phyloP scores from a whole-genome alignment of 495 filamentous ascomycete genomes.

The Daldinia grandis region DNA sequence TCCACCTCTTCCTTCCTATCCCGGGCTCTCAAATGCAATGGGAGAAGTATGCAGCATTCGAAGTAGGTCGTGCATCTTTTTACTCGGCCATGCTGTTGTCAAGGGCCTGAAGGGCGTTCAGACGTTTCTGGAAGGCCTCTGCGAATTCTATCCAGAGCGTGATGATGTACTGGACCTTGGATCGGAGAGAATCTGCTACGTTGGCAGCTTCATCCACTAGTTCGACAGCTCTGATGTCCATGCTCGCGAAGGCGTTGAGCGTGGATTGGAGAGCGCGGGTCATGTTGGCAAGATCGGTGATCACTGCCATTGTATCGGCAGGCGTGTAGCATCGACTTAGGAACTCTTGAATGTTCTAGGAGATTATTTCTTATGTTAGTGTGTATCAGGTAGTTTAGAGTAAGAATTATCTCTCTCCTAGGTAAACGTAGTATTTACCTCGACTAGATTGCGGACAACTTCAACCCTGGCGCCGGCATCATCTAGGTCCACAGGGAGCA shows the following conservation, averaged over 20 bases:
- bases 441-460: not conserved
- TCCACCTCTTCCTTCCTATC: not conserved
- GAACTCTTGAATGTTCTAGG: not conserved
- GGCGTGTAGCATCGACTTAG: not conserved
- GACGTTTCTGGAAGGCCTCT: not conserved
- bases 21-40: not conserved
- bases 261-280: not conserved
- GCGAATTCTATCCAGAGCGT: not conserved
- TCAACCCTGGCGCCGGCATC: not conserved
- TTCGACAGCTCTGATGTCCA: too few species aligned
- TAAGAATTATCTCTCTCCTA: not conserved
- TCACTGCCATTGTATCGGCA: not conserved
- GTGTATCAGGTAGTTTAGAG: not conserved
- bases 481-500: not conserved
- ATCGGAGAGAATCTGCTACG: too few species aligned
- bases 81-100: not conserved
- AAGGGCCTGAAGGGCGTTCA: not conserved
- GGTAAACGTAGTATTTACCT: not conserved
- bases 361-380: not conserved
- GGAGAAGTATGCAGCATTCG: not conserved
- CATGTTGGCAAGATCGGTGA: not conserved
- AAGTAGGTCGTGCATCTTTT: not conserved
- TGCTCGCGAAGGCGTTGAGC: too few species aligned
- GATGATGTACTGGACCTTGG: too few species aligned
- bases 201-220: too few species aligned